Percentiles rank a stretch among this genome's conserved stretches.
phyloP scores from a whole-genome alignment of 129 eudicot species.

The Centaurea solstitialis region DNA sequence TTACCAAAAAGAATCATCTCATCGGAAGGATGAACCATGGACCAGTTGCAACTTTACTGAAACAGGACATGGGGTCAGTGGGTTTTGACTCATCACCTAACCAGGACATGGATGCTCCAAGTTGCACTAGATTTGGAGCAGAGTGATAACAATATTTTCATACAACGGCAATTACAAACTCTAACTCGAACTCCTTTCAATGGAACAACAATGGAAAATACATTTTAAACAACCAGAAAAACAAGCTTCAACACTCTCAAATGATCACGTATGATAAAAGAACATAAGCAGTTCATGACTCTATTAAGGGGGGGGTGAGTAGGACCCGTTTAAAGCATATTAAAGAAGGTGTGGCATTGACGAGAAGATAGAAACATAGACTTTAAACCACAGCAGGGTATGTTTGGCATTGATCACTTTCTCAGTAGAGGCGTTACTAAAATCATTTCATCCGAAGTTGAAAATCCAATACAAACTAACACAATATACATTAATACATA shows the following conservation, averaged over 20 bases:
- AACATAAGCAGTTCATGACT: background rate
- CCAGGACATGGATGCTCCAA: background rate
- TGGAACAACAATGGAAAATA: background rate
- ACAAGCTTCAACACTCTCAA: background rate
- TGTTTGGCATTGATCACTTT: background rate
- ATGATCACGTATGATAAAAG: background rate
- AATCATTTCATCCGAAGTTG: constrained; percentile 1
- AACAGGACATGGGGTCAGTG: background rate
- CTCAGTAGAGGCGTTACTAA: background rate
- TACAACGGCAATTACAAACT: background rate
- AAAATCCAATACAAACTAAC: constrained; percentile 9
- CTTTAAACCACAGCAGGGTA: background rate
- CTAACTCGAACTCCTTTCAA: background rate
- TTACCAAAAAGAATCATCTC: background rate
- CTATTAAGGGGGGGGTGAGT: background rate
- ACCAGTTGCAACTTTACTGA: background rate
- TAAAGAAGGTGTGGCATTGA: background rate
- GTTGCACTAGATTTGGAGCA: background rate
- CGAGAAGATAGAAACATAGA: background rate
- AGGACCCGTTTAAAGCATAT: background rate
- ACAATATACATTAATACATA: background rate
- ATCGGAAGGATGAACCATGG: background rate
- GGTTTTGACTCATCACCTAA: background rate
- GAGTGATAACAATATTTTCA: background rate
- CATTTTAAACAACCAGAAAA: background rate